Evolutionary conservation across 257 asterid species (phyloP), one percentile per base, ranked within the genome.

Genomic region (Ophiorrhiza pumila): DNA sequence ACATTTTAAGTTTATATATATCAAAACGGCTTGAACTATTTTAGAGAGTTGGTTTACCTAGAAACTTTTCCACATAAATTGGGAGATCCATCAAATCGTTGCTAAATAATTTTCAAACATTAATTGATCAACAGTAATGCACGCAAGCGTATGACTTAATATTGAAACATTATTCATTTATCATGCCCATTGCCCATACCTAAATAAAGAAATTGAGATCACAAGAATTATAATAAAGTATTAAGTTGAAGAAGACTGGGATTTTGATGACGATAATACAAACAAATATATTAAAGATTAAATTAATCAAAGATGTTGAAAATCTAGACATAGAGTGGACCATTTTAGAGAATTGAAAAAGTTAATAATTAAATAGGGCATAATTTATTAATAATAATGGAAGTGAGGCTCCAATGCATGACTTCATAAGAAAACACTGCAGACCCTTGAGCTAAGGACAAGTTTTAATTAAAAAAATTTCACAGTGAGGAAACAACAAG

Each of bases 171-270:
- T n/a, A n/a, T n/a, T n/a, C n/a, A n/a, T n/a, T 15, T 20, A 32
- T 37, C 45, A 35, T 2, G 47, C 46, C 27, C 46, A 32, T 14
- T 5, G 12, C 29, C 47, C 20, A 62, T 23, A 35, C 34, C 22
- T 29, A 62, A 35, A n/a, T 53, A 25, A 49, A n/a, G 17, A 0
- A 18, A 42, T 55, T 55, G 25, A 14, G 8, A 39, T 11, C 17
- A 14, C 9, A 41, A 13, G 23, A 15, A 2, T 3, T 22, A n/a
- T 49, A 0, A 69, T 49, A 20, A 25, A 59, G 14, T 49, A 70
- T 22, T 55, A 57, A 23, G 35, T 55, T n/a, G 15, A 56, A 56
- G 75, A 58, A 71, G 75, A 71, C 68, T 59, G 75, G 47, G 75
- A 59, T 71, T 29, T 71, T 29, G 68, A 71, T 58, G 75, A 58